A percentile compares a stretch with the other conserved stretches of the same genome.
Evolutionary conservation across 2,329 filamentous ascomycete species (phyloP).

Genomic region (Pezizomycotina sp.): DNA sequence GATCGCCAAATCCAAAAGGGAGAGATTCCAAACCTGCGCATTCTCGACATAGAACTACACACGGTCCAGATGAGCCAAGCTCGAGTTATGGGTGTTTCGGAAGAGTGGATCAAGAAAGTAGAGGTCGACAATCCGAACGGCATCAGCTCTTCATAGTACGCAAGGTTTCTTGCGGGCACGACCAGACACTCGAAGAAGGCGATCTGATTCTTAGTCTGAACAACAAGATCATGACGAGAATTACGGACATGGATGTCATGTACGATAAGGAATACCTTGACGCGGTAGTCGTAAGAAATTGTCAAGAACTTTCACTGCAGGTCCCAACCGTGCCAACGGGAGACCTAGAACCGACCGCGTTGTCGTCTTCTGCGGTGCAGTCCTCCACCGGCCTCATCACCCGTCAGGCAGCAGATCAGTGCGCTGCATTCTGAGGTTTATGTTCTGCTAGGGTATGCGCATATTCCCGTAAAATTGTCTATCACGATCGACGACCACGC

Average conservation of each 20-base stretch:
- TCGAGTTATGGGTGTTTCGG: constrained; percentile 88
- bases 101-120: constrained; percentile 88
- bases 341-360: constrained; percentile 78
- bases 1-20: constrained; percentile 73
- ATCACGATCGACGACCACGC: constrained; percentile 2
- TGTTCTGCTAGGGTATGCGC: constrained; percentile 51
- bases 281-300: constrained; percentile 71
- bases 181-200: constrained; percentile 61
- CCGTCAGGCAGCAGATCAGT: constrained; percentile 95
- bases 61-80: constrained; percentile 95
- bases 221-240: constrained; percentile 77
- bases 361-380: constrained; percentile 85
- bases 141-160: constrained; percentile 98
- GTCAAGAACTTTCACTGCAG: constrained; percentile 57
- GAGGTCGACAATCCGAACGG: constrained; percentile 75
- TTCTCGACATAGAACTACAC: constrained; percentile 85
- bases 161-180: constrained; percentile 58
- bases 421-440: constrained; percentile 95
- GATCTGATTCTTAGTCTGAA: constrained; percentile 88
- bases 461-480: background rate
- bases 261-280: constrained; percentile 73
- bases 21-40: constrained; percentile 62
- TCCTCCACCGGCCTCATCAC: constrained; percentile 84
- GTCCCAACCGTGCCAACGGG: constrained; percentile 75
- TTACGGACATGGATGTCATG: constrained; percentile 90